Conservation (phyloP, 768 basidiomycete genomes). For the Hydnomerulius pinastri region DNA sequence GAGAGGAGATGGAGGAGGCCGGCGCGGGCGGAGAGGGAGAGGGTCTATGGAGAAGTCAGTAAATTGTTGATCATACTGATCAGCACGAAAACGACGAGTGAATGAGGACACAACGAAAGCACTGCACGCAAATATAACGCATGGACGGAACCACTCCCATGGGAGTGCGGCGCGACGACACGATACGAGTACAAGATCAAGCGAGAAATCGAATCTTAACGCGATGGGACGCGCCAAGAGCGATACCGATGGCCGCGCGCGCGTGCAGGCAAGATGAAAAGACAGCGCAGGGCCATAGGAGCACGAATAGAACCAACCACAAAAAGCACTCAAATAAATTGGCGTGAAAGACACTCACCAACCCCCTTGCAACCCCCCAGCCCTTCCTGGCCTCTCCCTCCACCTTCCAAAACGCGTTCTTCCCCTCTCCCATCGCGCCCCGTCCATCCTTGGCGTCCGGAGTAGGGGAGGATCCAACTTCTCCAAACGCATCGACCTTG, state of each 20-base stretch:
- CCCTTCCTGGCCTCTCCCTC: constrained; percentile 24
- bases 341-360: constrained; percentile 19
- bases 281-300: too few relatives aligned
- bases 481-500: constrained; percentile 21
- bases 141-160: too few relatives aligned
- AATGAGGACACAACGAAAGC: not conserved
- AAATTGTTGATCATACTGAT: not conserved
- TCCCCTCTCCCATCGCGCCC: constrained; percentile 15
- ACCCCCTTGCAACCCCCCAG: constrained; percentile 20
- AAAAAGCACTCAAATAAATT: not conserved
- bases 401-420: constrained; percentile 29
- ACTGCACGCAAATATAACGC: not conserved
- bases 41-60: constrained; percentile 47
- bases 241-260: too few relatives aligned
- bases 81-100: not conserved
- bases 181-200: too few relatives aligned
- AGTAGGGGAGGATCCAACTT: not conserved
- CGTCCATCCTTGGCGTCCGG: not conserved
- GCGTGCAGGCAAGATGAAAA: too few relatives aligned
- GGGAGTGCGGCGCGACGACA: too few relatives aligned
- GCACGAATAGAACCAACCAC: not conserved
- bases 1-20: constrained; percentile 72
- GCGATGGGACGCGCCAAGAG: too few relatives aligned
- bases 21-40: constrained; percentile 71
- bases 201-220: too few relatives aligned